Evolutionary conservation across 2,329 filamentous ascomycete genomes (phyloP), one percentile per base, ranked within the genome.

Genomic region (Aspergillus ibericus): DNA sequence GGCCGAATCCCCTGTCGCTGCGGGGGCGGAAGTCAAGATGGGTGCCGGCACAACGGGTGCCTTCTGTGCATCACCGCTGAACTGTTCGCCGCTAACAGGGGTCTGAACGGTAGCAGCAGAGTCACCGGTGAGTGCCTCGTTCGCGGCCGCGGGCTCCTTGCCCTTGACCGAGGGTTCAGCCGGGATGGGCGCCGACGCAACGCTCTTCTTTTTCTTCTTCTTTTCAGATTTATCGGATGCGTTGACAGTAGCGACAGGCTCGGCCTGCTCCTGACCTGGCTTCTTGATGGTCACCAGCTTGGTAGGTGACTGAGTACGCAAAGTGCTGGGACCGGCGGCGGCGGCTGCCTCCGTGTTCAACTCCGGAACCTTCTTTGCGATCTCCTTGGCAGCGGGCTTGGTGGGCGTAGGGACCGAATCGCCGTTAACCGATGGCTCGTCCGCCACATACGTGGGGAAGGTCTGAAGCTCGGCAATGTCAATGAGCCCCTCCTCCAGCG

Each of bases 401-500:
- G 66, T 74, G 20, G 67, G 66, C 46, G 68, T 69, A 4, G 70
- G 66, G 13, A 65, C 67, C 5, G 68, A 61, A 53, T 82, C 80
- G 16, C 78, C 80, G 56, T 78, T 82, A 32, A 76, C 68, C n/a
- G 77, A 78, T 66, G 77, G 71, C 62, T 81, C 66, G 67, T 79
- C 72, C 34, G 70, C 62, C 38, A 71, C 59, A 54, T 72, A 72
- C 16, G 65, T 69, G 72, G 83, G 56, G 78, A 82, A 68, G 72
- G 77, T 73, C 69, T 80, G 80, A 36, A 96, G 82, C 68, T 91
- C 88, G 34, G 85, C 83, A 53, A 96, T 88, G 40, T 85, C 85
- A 59, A 96, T 90, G 27, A 90, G 79, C 8, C 90, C 91, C 55
- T 86, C 83, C 54, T 88, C 82, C 46, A 91, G 82, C 2, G 91